phyloP scores from a whole-genome alignment of 371 early-diverging fungal species.

The Batkoa obscura region DNA sequence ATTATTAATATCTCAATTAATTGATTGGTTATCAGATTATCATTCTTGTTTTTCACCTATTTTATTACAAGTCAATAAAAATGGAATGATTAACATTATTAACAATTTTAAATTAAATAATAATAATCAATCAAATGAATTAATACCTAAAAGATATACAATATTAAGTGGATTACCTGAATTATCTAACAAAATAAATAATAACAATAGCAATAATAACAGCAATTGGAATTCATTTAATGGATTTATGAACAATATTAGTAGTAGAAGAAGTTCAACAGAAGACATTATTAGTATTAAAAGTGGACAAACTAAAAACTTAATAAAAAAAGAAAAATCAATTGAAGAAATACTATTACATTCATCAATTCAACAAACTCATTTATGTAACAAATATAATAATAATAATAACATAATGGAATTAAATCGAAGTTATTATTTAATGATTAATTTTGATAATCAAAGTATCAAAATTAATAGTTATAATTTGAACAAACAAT shows the following conservation, averaged over 20 bases:
- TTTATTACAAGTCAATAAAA: slow-evolving; percentile 14
- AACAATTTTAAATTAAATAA: not conserved
- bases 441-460: slow-evolving; percentile 29
- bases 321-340: slow-evolving; percentile 11
- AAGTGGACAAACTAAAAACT: slow-evolving; percentile 10
- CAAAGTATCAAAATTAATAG: slow-evolving; percentile 29
- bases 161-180: slow-evolving; percentile 33
- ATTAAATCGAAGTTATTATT: slow-evolving; percentile 28
- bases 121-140: not conserved
- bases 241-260: slow-evolving; percentile 20
- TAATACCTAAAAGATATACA: slow-evolving; percentile 16
- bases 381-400: slow-evolving; percentile 10
- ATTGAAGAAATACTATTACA: slow-evolving; percentile 18
- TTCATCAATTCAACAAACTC: slow-evolving; percentile 9
- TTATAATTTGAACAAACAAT: slow-evolving; percentile 40
- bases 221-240: slow-evolving; percentile 13
- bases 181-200: slow-evolving; percentile 22
- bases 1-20: slow-evolving; percentile 12
- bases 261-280: slow-evolving; percentile 19
- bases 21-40: slow-evolving; percentile 18
- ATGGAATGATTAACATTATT: slow-evolving; percentile 4
- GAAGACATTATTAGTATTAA: slow-evolving; percentile 17
- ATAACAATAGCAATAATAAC: too few relatives aligned
- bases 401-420: slow-evolving; percentile 8
- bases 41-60: slow-evolving; percentile 16